phyloP scores from a whole-genome alignment of 768 basidiomycete species.

The Asterophora lycoperdoides region DNA sequence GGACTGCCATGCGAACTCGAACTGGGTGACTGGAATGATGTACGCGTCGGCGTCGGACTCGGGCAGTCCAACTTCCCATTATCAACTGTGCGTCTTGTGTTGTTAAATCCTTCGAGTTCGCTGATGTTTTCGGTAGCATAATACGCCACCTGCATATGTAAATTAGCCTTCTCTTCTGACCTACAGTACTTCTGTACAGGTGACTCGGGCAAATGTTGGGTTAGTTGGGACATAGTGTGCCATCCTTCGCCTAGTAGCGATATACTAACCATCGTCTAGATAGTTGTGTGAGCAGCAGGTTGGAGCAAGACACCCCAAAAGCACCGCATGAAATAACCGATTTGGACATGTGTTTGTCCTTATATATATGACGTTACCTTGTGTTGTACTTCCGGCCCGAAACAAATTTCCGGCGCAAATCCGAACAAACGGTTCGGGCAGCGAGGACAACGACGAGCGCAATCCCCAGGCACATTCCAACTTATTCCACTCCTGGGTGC shows the following conservation, averaged over 20 bases:
- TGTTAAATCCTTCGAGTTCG: no score
- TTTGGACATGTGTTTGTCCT: constrained; percentile 28
- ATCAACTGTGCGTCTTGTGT: no score
- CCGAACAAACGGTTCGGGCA: constrained; percentile 57
- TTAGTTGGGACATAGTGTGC: not conserved
- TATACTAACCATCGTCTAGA: not conserved
- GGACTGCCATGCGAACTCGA: no score
- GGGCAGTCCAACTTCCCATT: no score
- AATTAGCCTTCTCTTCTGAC: no score
- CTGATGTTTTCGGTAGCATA: no score
- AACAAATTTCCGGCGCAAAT: constrained; percentile 59
- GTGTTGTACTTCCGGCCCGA: constrained; percentile 50
- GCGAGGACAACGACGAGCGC: constrained; percentile 30
- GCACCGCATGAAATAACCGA: not conserved
- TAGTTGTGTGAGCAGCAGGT: not conserved
- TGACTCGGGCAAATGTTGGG: no score
- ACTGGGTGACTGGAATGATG: no score
- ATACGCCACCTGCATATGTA: no score
- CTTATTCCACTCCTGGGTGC: constrained; percentile 32
- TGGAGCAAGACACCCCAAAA: not conserved
- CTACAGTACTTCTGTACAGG: no score
- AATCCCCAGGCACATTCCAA: constrained; percentile 26
- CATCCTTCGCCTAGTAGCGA: not conserved
- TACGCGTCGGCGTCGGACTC: no score
- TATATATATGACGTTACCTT: constrained; percentile 29